Conservation (phyloP, 2,329 filamentous ascomycete species). For the Xylariaceae sp. region DNA sequence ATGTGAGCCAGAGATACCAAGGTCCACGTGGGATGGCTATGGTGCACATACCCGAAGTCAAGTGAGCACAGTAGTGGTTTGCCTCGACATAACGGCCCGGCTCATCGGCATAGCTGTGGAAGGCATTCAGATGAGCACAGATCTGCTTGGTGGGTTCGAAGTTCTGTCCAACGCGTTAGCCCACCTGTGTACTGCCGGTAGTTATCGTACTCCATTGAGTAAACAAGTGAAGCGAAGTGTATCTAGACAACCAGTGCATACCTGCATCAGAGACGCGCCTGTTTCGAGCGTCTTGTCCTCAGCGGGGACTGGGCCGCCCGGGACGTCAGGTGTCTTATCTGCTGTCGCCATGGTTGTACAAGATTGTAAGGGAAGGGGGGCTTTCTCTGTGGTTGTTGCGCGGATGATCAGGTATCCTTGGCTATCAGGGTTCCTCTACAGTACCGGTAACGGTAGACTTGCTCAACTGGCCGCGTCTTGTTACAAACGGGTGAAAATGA, state of each 20-base stretch:
- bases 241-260: slow-evolving; percentile 14
- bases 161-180: slow-evolving; percentile 32
- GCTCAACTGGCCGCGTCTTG: too few species aligned
- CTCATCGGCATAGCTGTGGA: slow-evolving; percentile 73
- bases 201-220: too few species aligned
- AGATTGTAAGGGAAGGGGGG: too few species aligned
- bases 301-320: slow-evolving; percentile 42
- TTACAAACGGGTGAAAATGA: too few species aligned
- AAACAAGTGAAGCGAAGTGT: neutral
- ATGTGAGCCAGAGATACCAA: slow-evolving; percentile 1
- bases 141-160: slow-evolving; percentile 67
- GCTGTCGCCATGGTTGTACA: slow-evolving; percentile 7
- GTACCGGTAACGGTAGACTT: too few species aligned
- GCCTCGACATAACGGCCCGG: slow-evolving; percentile 62
- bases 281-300: slow-evolving; percentile 54
- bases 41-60: slow-evolving; percentile 53
- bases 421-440: too few species aligned
- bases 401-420: too few species aligned
- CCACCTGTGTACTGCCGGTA: too few species aligned
- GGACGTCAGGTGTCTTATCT: slow-evolving; percentile 21
- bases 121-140: slow-evolving; percentile 81
- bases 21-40: neutral
- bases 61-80: slow-evolving; percentile 78
- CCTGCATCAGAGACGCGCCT: slow-evolving; percentile 52
- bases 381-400: too few species aligned